phyloP scores from a whole-genome alignment of 2,329 filamentous ascomycete genomes.

The Trichophyton schoenleinii region DNA sequence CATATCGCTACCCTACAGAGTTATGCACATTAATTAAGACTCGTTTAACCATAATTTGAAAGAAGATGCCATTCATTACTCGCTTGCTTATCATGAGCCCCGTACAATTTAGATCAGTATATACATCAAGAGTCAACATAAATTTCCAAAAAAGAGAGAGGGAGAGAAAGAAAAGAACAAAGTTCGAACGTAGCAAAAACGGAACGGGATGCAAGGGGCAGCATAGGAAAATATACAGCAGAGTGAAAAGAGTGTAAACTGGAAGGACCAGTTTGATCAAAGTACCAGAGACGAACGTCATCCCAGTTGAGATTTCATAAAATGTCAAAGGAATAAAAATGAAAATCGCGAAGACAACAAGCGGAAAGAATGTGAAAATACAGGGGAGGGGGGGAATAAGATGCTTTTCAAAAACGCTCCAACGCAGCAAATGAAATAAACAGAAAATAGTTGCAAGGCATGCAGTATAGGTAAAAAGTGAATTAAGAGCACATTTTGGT shows the following conservation, averaged over 20 bases:
- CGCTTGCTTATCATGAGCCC: conserved; percentile 1
- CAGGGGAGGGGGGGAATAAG: not conserved
- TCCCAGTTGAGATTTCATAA: not conserved
- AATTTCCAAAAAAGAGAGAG: not conserved
- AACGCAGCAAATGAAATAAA: conserved; percentile 4
- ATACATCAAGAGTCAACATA: conserved; percentile 8
- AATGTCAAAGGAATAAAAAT: not conserved
- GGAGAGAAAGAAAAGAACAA: not conserved
- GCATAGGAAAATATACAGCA: not conserved
- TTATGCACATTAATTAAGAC: not conserved
- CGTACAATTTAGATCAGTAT: conserved; percentile 5
- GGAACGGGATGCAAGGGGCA: not conserved
- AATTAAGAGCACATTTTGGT: not conserved
- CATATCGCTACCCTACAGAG: not conserved
- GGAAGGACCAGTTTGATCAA: not conserved
- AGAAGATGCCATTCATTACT: not conserved
- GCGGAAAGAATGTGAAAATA: not conserved
- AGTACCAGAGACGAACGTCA: not conserved
- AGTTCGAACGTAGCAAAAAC: too few relatives aligned
- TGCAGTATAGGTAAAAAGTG: not conserved
- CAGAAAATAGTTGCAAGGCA: not conserved
- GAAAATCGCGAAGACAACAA: not conserved
- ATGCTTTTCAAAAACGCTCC: not conserved
- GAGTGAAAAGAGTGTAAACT: conserved; percentile 1
- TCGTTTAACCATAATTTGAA: not conserved